Evolutionary conservation across 805 yeast genomes (phyloP).

Genomic region (Yamadazyma paraphyllophila): DNA sequence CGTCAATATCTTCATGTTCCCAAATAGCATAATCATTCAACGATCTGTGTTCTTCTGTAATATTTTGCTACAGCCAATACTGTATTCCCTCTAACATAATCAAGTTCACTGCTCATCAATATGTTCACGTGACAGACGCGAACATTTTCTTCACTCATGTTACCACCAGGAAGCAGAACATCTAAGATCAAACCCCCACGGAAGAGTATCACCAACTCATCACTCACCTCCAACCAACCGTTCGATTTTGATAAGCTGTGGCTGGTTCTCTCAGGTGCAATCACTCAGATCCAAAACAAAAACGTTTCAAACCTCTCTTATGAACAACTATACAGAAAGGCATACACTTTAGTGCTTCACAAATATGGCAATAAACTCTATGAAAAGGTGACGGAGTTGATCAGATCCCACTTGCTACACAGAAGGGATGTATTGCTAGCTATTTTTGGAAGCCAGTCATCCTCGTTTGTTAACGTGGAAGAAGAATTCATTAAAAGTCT

Average conservation of each 20-base stretch:
- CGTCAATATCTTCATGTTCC: too few species aligned
- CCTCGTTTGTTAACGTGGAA: constrained; percentile 6
- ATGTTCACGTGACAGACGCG: neutral
- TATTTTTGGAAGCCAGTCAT: constrained; percentile 10
- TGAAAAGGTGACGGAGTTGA: constrained; percentile 51
- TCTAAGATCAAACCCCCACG: constrained; percentile 69
- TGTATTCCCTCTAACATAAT: too few species aligned
- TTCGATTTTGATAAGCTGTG: constrained; percentile 67
- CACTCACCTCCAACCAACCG: constrained; percentile 23
- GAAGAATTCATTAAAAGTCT: constrained; percentile 38
- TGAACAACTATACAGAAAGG: constrained; percentile 76
- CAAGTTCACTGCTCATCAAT: too few species aligned
- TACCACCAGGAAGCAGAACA: constrained; percentile 41
- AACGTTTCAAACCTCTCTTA: constrained; percentile 74
- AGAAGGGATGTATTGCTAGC: constrained; percentile 20
- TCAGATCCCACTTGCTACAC: constrained; percentile 44
- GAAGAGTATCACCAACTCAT: constrained; percentile 27
- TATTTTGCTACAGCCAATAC: too few species aligned
- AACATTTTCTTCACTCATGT: constrained; percentile 13
- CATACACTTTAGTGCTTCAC: constrained; percentile 71
- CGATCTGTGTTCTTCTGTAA: too few species aligned
- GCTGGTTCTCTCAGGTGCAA: constrained; percentile 63
- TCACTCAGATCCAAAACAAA: constrained; percentile 65
- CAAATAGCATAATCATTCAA: too few species aligned
- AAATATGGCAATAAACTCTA: constrained; percentile 67